Percentiles rank a stretch among this genome's conserved stretches.
phyloP scores from a whole-genome alignment of 306 rosid genomes.

The Quercus cerris region DNA sequence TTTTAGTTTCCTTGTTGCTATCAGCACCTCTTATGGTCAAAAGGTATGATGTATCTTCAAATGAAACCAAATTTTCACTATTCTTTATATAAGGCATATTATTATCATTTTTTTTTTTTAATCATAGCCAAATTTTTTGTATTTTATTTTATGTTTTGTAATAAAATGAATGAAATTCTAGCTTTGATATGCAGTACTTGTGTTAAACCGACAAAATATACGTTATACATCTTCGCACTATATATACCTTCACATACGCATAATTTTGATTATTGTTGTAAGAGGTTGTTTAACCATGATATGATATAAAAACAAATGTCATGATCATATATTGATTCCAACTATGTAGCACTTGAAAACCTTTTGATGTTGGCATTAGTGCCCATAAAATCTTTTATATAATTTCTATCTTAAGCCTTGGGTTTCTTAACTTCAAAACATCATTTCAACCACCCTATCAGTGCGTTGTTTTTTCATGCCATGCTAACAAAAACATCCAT shows the following conservation, averaged over 20 bases:
- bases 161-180: too few species aligned
- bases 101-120: too few species aligned
- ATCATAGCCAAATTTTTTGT: too few species aligned
- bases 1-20: not conserved
- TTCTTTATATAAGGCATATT: too few species aligned
- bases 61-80: too few species aligned
- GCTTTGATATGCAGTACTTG: too few species aligned
- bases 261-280: not conserved
- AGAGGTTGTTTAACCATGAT: too few species aligned
- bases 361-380: not conserved
- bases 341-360: not conserved
- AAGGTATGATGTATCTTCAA: too few species aligned
- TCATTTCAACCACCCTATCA: conserved; percentile 28
- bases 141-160: too few species aligned
- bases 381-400: conserved; percentile 2
- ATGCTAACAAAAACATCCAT: not conserved
- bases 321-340: not conserved
- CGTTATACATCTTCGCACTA: too few species aligned
- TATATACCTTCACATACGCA: not conserved
- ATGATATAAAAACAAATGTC: too few species aligned
- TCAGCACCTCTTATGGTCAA: not conserved
- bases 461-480: not conserved
- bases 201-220: too few species aligned
- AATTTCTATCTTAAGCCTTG: conserved; percentile 14
- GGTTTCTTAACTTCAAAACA: conserved; percentile 44